phyloP scores from a whole-genome alignment of 192 early-diverging fungal genomes.

The Mortierella antarctica region DNA sequence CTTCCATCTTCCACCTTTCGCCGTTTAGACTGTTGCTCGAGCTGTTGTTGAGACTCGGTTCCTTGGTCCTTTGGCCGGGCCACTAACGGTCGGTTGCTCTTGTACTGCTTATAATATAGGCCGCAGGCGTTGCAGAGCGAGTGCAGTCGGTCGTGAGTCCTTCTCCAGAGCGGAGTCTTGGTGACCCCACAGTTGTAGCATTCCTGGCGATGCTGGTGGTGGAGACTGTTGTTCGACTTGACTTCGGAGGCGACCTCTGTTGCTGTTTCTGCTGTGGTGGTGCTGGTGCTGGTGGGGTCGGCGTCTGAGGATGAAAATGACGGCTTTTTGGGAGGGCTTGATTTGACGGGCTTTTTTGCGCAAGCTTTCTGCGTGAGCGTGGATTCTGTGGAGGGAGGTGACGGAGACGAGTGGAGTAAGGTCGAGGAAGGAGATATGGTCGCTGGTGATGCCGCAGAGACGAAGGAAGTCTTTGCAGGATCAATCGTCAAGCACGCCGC shows the following conservation, averaged over 20 bases:
- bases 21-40: constrained; percentile 14
- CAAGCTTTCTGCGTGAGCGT: too few species aligned
- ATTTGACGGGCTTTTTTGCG: too few species aligned
- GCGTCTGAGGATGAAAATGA: not conserved
- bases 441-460: constrained; percentile 1
- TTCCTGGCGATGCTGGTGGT: constrained; percentile 34
- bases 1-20: constrained; percentile 22
- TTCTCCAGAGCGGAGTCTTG: constrained; percentile 92
- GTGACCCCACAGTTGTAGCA: constrained; percentile 83
- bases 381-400: not conserved
- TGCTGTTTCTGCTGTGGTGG: not conserved
- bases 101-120: constrained; percentile 94
- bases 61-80: constrained; percentile 27
- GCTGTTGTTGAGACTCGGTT: constrained; percentile 3
- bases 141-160: constrained; percentile 77
- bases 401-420: constrained; percentile 17
- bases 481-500: constrained; percentile 6
- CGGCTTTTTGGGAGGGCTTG: too few species aligned
- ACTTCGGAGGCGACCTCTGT: not conserved
- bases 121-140: constrained; percentile 97
- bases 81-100: constrained; percentile 77
- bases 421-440: constrained; percentile 39
- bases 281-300: not conserved
- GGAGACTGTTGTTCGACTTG: not conserved
- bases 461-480: constrained; percentile 21